Percentiles rank a stretch among this genome's conserved stretches.
These are phyloP conservation scores for Agaricus subrufescens DNA, from an alignment of 768 basidiomycete species.

Conservation along the genomic window DNA sequence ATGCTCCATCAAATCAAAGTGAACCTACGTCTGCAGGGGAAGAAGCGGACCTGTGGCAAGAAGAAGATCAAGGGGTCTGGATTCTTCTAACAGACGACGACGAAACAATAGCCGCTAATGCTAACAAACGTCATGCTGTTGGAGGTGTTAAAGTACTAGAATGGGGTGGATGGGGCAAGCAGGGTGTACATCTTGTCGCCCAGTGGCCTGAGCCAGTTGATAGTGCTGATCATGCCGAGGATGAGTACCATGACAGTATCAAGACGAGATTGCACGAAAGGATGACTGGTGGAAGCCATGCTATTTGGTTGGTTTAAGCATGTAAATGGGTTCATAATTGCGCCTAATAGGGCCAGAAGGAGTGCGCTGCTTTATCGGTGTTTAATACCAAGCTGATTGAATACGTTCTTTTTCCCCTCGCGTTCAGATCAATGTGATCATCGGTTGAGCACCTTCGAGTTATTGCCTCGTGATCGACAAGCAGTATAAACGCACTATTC, in stretches of 20 bases:
- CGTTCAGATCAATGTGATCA: no score
- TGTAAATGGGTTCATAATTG: no score
- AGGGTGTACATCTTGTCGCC: slow-evolving; percentile 33
- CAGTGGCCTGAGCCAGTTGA: slow-evolving; percentile 32
- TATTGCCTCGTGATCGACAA: no score
- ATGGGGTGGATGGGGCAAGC: slow-evolving; percentile 42
- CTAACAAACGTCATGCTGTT: slow-evolving; percentile 16
- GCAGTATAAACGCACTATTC: no score
- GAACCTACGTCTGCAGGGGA: not conserved
- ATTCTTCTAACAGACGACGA: slow-evolving; percentile 48
- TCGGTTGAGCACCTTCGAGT: no score
- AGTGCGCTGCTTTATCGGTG: no score
- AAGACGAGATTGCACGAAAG: slow-evolving; percentile 14
- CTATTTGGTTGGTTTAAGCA: slow-evolving; percentile 42
- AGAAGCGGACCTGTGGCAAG: not conserved
- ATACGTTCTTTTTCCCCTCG: no score
- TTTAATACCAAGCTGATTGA: no score
- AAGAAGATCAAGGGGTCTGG: slow-evolving; percentile 29
- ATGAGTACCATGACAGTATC: slow-evolving; percentile 6
- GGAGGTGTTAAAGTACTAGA: slow-evolving; percentile 43
- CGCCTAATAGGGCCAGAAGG: no score
- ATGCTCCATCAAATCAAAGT: not conserved
- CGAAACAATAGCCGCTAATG: slow-evolving; percentile 19
- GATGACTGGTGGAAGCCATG: slow-evolving; percentile 45
- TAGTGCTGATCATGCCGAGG: not conserved